A percentile compares a stretch with the other conserved stretches of the same genome.
Conservation (phyloP, 495 filamentous ascomycete species). For the Bryoglossum gracile region DNA sequence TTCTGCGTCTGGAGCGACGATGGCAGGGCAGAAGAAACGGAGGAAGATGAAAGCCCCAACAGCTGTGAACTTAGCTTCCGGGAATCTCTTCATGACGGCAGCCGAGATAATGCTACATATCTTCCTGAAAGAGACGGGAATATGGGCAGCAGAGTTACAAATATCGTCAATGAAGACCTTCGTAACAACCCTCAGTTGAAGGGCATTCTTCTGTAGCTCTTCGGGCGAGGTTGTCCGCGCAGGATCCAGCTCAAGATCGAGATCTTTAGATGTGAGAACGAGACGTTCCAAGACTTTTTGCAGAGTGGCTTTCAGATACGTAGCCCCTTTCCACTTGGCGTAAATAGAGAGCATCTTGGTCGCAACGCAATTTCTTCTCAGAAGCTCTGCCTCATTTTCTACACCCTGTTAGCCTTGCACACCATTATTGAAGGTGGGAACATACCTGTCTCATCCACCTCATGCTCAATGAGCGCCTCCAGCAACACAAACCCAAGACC, state of each 20-base stretch:
- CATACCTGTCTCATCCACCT: conserved; percentile 53
- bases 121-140: conserved; percentile 55
- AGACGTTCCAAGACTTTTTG: conserved; percentile 55
- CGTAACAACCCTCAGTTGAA: conserved; percentile 52
- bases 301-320: conserved; percentile 54
- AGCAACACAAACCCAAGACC: conserved; percentile 52
- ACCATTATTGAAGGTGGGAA: background rate
- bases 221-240: conserved; percentile 46
- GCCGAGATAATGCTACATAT: conserved; percentile 57
- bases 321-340: conserved; percentile 58
- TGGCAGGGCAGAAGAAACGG: conserved; percentile 62
- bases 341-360: conserved; percentile 64
- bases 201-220: conserved; percentile 52
- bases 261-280: conserved; percentile 50
- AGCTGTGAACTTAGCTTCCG: conserved; percentile 62
- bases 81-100: conserved; percentile 50
- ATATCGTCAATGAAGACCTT: conserved; percentile 63
- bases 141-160: conserved; percentile 47
- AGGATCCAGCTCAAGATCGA: conserved; percentile 60
- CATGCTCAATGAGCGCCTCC: conserved; percentile 56
- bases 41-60: conserved; percentile 64
- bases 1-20: conserved; percentile 59
- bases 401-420: background rate
- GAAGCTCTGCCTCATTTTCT: conserved; percentile 57
- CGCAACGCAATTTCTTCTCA: conserved; percentile 56